Percentiles rank a stretch among this genome's conserved stretches.
phyloP scores from a whole-genome alignment of 192 early-diverging fungal genomes.

The Backusella sp. region DNA sequence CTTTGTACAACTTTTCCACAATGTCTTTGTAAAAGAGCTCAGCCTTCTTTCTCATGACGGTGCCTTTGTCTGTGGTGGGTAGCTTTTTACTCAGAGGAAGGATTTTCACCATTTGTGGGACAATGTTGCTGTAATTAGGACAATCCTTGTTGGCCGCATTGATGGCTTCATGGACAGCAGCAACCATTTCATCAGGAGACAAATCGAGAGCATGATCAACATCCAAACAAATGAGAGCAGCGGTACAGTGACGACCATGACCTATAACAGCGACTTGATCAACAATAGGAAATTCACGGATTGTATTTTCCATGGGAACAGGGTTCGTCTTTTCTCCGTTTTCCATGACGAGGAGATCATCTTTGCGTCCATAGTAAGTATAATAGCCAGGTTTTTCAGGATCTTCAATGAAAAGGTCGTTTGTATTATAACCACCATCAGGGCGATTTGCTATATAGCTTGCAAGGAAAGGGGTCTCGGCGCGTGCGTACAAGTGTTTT shows the following conservation, averaged over 20 bases:
- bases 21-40: not conserved
- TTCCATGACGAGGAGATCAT: slow-evolving; percentile 21
- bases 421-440: slow-evolving; percentile 24
- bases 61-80: slow-evolving; percentile 28
- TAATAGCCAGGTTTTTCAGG: not conserved
- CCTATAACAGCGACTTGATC: slow-evolving; percentile 20
- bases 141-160: slow-evolving; percentile 20
- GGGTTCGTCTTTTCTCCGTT: slow-evolving; percentile 41
- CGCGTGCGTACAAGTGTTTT: not conserved
- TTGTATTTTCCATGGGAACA: slow-evolving; percentile 22
- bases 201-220: not conserved
- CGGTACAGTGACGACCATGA: slow-evolving; percentile 5
- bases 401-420: slow-evolving; percentile 13
- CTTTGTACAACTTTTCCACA: not conserved
- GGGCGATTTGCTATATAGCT: not conserved
- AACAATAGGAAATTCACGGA: not conserved
- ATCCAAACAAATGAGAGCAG: slow-evolving; percentile 2
- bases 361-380: slow-evolving; percentile 18
- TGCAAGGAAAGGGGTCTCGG: slow-evolving; percentile 7
- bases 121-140: slow-evolving; percentile 19
- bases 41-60: slow-evolving; percentile 16
- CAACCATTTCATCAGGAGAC: not conserved
- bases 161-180: slow-evolving; percentile 1
- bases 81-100: slow-evolving; percentile 16
- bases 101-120: slow-evolving; percentile 29